Evolutionary conservation across 2,329 filamentous ascomycete genomes (phyloP).

Genomic region (Ophiostoma sp.): DNA sequence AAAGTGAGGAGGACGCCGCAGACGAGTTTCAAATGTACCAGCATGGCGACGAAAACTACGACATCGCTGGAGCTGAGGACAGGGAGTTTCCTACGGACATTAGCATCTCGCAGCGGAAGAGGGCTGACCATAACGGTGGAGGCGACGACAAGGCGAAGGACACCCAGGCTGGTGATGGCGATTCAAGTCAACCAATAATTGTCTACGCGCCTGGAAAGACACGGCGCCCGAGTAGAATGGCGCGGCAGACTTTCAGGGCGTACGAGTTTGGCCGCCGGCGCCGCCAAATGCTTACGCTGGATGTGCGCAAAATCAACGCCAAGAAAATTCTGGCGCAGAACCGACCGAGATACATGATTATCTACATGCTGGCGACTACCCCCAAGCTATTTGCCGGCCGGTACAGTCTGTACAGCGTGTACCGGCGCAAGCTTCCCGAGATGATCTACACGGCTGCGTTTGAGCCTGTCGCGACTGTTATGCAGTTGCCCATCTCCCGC

Average conservation of each 20-base stretch:
- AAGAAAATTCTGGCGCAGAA: conserved; percentile 21
- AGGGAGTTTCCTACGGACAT: neutral
- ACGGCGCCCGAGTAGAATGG: neutral
- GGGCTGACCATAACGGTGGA: too few relatives aligned
- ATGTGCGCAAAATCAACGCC: neutral
- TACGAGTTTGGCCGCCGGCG: conserved; percentile 5
- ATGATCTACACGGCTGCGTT: conserved; percentile 70
- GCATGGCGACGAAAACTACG: neutral
- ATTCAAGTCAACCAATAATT: neutral
- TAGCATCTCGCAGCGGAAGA: neutral
- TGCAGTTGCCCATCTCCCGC: conserved; percentile 66
- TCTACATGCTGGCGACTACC: conserved; percentile 58
- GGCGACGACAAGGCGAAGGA: neutral
- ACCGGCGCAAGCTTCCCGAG: conserved; percentile 71
- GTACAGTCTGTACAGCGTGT: conserved; percentile 55
- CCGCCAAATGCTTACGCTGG: neutral
- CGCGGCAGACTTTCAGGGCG: neutral
- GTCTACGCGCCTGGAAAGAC: neutral
- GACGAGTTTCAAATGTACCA: too few relatives aligned
- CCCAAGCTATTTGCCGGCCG: conserved; percentile 57
- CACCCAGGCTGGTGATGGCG: neutral
- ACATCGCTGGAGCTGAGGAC: neutral
- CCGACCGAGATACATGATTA: conserved; percentile 36
- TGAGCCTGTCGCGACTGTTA: conserved; percentile 73
- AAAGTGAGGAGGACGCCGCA: neutral